These are phyloP conservation scores for Fusarium brachygibbosum DNA, from an alignment of 2,329 filamentous ascomycete genomes.

Conservation along the genomic window DNA sequence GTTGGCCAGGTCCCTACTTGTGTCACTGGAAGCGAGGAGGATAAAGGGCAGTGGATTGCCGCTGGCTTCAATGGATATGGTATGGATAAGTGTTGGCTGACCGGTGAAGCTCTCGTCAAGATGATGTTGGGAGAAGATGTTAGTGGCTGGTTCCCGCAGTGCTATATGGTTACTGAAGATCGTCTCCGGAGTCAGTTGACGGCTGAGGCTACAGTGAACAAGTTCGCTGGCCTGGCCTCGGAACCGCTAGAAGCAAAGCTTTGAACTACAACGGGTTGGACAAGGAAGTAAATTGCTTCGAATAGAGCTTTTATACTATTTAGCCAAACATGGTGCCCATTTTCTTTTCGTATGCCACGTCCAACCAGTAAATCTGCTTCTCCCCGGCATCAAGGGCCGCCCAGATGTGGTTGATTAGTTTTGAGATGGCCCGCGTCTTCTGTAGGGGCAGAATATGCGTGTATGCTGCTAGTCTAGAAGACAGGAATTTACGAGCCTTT, in stretches of 20 bases:
- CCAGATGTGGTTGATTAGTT: constrained; percentile 19
- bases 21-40: constrained; percentile 24
- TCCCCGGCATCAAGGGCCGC: background rate
- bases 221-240: background rate
- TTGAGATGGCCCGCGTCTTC: constrained; percentile 6
- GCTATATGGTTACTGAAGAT: constrained; percentile 25
- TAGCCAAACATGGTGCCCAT: constrained; percentile 13
- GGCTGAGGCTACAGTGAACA: background rate
- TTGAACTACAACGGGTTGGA: fast-evolving
- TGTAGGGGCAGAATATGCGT: constrained; percentile 6
- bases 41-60: constrained; percentile 59
- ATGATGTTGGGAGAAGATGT: constrained; percentile 48
- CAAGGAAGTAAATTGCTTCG: no score
- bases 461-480: constrained; percentile 8
- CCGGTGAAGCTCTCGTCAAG: constrained; percentile 56
- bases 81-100: constrained; percentile 65
- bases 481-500: constrained; percentile 1
- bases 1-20: constrained; percentile 57
- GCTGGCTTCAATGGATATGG: constrained; percentile 64
- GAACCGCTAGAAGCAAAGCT: background rate
- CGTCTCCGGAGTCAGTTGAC: constrained; percentile 12
- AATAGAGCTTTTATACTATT: background rate
- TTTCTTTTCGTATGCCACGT: constrained; percentile 17
- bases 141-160: constrained; percentile 38
- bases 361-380: constrained; percentile 12